Conservation (phyloP, 2,329 filamentous ascomycete genomes). For the Incumbomyces lentus region DNA sequence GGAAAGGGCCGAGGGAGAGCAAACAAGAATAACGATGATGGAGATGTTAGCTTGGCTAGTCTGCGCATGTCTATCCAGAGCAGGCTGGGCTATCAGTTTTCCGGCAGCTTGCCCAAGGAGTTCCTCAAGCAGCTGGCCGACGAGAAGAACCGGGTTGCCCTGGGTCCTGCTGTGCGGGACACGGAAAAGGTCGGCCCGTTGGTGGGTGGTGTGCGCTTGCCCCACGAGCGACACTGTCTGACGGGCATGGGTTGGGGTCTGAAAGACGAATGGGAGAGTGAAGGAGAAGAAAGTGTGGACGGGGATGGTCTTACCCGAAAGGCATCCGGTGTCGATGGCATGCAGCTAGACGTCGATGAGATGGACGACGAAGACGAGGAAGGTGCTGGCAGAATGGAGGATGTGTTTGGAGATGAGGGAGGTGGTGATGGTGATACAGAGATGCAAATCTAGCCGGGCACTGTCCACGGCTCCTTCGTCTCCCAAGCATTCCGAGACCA, state of each 20-base stretch:
- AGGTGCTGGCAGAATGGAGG: slow-evolving; percentile 22
- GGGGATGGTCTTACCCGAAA: slow-evolving; percentile 20
- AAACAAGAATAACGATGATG: slow-evolving; percentile 33
- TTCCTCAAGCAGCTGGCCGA: slow-evolving; percentile 49
- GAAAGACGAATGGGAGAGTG: slow-evolving; percentile 49
- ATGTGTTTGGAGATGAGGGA: slow-evolving; percentile 27
- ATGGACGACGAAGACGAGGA: slow-evolving; percentile 24
- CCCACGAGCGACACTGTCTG: slow-evolving; percentile 52
- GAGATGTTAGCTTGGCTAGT: slow-evolving; percentile 45
- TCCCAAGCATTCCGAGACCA: background rate
- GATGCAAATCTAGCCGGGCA: slow-evolving; percentile 17
- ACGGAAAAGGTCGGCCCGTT: slow-evolving; percentile 25
- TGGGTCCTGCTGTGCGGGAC: slow-evolving; percentile 31
- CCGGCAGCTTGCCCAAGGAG: slow-evolving; percentile 48
- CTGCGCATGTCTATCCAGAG: slow-evolving; percentile 52
- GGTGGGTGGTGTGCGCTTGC: slow-evolving; percentile 47
- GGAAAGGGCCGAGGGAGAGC: slow-evolving; percentile 25
- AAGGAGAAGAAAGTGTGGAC: slow-evolving; percentile 36
- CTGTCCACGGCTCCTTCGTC: background rate
- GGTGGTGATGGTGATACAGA: slow-evolving; percentile 35
- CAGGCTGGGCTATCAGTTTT: slow-evolving; percentile 47
- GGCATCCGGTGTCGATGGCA: slow-evolving; percentile 13
- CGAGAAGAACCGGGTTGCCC: slow-evolving; percentile 47
- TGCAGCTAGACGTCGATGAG: slow-evolving; percentile 23
- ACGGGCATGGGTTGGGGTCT: slow-evolving; percentile 48